These are phyloP conservation scores for Massospora cicadina DNA, from an alignment of 371 early-diverging fungal genomes.

Conservation along the genomic window DNA sequence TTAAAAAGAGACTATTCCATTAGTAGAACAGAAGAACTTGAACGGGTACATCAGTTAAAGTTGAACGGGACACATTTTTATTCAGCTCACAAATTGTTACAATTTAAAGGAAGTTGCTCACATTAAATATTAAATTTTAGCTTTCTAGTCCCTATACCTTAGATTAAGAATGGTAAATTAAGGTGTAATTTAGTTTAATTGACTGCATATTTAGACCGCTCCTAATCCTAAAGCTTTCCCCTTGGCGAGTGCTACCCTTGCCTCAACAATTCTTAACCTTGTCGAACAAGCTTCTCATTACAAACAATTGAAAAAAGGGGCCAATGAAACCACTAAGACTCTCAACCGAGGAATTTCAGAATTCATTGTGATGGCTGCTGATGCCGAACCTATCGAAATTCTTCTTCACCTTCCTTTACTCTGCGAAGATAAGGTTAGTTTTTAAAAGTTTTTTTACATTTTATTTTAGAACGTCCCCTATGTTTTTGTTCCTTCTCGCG, in stretches of 20 bases:
- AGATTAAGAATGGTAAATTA: neutral
- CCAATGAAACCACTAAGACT: slow-evolving; percentile 99
- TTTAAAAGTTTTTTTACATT: neutral
- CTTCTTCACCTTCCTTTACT: slow-evolving; percentile 91
- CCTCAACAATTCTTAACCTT: slow-evolving; percentile 86
- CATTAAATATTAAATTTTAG: too few species aligned
- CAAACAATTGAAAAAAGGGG: slow-evolving; percentile 98
- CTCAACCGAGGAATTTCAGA: slow-evolving; percentile 98
- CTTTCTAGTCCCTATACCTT: neutral
- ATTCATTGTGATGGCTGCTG: slow-evolving; percentile 97
- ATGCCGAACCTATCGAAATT: slow-evolving; percentile 95
- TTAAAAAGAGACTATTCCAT: too few species aligned
- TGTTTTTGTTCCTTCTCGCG: slow-evolving; percentile 93
- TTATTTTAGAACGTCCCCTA: slow-evolving; percentile 76
- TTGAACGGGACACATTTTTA: too few species aligned
- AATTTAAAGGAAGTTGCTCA: too few species aligned
- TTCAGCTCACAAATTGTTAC: too few species aligned
- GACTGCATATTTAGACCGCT: slow-evolving; percentile 15
- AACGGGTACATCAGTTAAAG: too few species aligned
- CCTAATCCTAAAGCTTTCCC: slow-evolving; percentile 76
- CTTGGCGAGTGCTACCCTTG: slow-evolving; percentile 77
- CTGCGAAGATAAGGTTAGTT: slow-evolving; percentile 87
- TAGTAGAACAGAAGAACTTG: too few species aligned
- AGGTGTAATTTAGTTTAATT: neutral
- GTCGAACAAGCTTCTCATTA: slow-evolving; percentile 95